phyloP scores from a whole-genome alignment of 2,329 filamentous ascomycete species.

The Fusarium chuoi region DNA sequence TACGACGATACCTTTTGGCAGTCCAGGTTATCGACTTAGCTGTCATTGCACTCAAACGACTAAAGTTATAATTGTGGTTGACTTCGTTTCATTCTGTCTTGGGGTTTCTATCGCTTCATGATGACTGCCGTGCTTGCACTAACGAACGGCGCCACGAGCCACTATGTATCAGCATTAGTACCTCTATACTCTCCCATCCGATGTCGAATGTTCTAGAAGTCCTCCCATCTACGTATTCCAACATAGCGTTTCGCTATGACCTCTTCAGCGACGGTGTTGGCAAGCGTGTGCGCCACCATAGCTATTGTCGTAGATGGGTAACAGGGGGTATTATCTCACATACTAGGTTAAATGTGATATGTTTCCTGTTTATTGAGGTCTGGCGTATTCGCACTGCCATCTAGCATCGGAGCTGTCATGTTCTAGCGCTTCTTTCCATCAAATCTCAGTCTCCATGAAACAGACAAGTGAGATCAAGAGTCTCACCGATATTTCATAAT shows the following conservation, averaged over 20 bases:
- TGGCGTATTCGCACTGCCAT: background rate
- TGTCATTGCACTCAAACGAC: rapidly evolving
- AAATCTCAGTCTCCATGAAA: background rate
- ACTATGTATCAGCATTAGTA: too few species aligned
- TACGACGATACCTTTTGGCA: too few species aligned
- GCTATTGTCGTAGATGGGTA: background rate
- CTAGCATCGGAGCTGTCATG: background rate
- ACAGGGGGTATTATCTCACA: background rate
- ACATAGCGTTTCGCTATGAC: background rate
- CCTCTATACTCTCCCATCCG: rapidly evolving
- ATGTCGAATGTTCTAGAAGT: background rate
- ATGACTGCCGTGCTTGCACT: background rate
- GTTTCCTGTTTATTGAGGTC: background rate
- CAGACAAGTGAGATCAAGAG: background rate
- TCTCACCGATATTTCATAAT: background rate
- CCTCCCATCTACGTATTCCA: too few species aligned
- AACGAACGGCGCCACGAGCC: background rate
- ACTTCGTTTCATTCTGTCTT: background rate
- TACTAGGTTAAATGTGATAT: background rate
- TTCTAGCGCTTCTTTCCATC: background rate
- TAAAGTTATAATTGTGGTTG: rapidly evolving
- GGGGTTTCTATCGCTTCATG: background rate
- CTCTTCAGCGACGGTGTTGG: background rate
- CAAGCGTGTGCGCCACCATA: background rate
- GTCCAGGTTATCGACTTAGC: rapidly evolving